Evolutionary conservation across 2,329 filamentous ascomycete genomes (phyloP).

Genomic region (Botrytis elliptica): DNA sequence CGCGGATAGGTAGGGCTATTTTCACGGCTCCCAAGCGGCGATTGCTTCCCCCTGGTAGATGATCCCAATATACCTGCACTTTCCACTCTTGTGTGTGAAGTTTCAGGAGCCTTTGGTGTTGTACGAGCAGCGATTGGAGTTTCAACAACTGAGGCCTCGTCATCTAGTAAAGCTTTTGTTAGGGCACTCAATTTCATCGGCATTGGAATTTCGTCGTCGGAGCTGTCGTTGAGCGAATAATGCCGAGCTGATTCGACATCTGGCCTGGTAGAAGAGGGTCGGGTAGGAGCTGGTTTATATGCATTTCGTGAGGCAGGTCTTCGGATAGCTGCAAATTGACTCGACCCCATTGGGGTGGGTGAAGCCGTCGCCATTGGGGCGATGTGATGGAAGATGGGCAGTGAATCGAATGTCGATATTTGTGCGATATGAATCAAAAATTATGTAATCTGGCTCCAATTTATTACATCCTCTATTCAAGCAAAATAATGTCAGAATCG

Average conservation of each 20-base stretch:
- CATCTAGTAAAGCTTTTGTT: slow-evolving; percentile 78
- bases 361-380: slow-evolving; percentile 52
- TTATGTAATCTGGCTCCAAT: slow-evolving; percentile 24
- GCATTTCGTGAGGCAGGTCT: slow-evolving; percentile 55
- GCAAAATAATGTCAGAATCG: slow-evolving; percentile 23
- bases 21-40: slow-evolving; percentile 25
- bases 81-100: slow-evolving; percentile 26
- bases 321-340: slow-evolving; percentile 48
- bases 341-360: slow-evolving; percentile 54
- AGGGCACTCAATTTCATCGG: slow-evolving; percentile 89
- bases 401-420: slow-evolving; percentile 15
- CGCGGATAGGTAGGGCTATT: slow-evolving; percentile 35
- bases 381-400: not conserved
- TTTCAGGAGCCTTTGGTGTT: slow-evolving; percentile 27
- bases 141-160: slow-evolving; percentile 45
- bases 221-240: slow-evolving; percentile 72
- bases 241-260: slow-evolving; percentile 42
- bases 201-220: slow-evolving; percentile 88
- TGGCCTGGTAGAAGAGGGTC: slow-evolving; percentile 40
- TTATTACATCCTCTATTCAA: slow-evolving; percentile 30
- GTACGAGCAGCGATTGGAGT: slow-evolving; percentile 26
- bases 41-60: slow-evolving; percentile 20
- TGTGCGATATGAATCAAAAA: slow-evolving; percentile 21
- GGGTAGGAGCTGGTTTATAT: slow-evolving; percentile 50
- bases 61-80: slow-evolving; percentile 21